phyloP scores from a whole-genome alignment of 345 rosid species.

The Pistacia integerrima region DNA sequence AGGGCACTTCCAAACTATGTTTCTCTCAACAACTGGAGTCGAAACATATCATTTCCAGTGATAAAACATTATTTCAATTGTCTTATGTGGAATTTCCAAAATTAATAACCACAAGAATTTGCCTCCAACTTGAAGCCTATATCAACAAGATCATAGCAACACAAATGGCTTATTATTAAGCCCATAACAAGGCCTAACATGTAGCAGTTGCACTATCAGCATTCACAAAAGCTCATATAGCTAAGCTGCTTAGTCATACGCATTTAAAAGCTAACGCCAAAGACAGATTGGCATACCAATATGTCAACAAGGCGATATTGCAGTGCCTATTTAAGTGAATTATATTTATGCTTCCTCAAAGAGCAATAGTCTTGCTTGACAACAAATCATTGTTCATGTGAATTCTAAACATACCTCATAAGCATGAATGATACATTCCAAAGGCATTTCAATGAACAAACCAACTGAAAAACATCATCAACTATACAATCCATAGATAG shows the following conservation, averaged over 20 bases:
- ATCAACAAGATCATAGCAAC: not conserved
- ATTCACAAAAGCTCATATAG: not conserved
- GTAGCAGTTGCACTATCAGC: not conserved
- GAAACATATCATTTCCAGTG: not conserved
- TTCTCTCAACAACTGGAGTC: no score
- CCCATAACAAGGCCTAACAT: no score
- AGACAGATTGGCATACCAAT: not conserved
- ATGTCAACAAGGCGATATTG: not conserved
- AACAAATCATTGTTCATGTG: no score
- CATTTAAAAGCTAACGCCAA: not conserved
- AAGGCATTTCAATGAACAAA: not conserved
- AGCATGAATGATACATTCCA: no score
- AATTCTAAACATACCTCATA: no score
- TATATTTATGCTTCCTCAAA: not conserved
- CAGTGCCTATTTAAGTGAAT: not conserved
- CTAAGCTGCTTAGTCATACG: not conserved
- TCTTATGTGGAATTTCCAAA: not conserved
- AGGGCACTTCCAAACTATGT: no score
- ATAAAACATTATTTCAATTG: conserved; percentile 7
- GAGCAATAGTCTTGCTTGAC: not conserved
- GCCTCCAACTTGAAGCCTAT: not conserved
- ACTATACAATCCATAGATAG: not conserved
- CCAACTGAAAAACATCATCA: not conserved
- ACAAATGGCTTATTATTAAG: not conserved
- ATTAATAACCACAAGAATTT: not conserved